phyloP scores from a whole-genome alignment of 345 rosid species.

The Gossypium turneri region DNA sequence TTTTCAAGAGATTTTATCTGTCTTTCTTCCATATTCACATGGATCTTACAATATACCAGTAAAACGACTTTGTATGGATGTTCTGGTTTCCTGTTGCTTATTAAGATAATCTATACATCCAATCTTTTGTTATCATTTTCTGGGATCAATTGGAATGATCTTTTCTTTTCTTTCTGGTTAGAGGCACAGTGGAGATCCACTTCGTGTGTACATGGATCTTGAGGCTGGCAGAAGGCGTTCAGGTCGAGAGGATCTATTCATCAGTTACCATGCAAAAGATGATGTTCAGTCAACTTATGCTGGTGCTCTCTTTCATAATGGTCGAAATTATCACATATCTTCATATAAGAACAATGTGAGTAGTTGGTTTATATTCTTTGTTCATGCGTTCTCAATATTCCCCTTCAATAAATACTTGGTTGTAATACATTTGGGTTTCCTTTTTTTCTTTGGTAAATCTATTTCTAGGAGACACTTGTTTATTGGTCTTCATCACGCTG shows the following conservation, averaged over 20 bases:
- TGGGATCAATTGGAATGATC: neutral
- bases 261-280: conserved; percentile 86
- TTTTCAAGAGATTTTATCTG: neutral
- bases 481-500: conserved; percentile 98
- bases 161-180: conserved; percentile 24
- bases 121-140: neutral
- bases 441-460: conserved; percentile 23
- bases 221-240: conserved; percentile 82
- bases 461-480: conserved; percentile 55
- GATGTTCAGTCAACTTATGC: conserved; percentile 76
- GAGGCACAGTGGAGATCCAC: conserved; percentile 82
- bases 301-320: conserved; percentile 82
- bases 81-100: neutral
- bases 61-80: neutral
- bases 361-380: neutral
- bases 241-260: conserved; percentile 79
- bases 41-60: neutral
- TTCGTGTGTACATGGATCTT: conserved; percentile 92
- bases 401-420: neutral
- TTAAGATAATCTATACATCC: neutral
- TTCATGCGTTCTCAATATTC: neutral
- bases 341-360: conserved; percentile 64
- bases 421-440: conserved; percentile 1
- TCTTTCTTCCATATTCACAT: neutral
- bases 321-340: conserved; percentile 74